These are phyloP conservation scores for Ambrosiella beaveri DNA, from an alignment of 2,329 filamentous ascomycete species.

Conservation along the genomic window DNA sequence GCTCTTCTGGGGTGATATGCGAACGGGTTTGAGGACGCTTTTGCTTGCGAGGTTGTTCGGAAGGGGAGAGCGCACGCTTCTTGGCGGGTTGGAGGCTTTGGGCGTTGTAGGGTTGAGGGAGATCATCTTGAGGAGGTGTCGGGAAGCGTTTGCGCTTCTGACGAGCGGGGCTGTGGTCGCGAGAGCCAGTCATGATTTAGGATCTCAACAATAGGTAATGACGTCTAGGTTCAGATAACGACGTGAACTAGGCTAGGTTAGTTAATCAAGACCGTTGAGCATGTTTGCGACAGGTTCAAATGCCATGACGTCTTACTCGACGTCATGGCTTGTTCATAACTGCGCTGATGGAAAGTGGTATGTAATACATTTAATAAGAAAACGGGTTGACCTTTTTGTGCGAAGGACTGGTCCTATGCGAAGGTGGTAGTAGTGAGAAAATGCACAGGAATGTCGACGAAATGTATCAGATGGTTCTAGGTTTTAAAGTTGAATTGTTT, in stretches of 20 bases:
- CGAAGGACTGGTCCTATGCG: not conserved
- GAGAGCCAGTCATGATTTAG: constrained; percentile 3
- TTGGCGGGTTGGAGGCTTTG: constrained; percentile 40
- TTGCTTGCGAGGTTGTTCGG: constrained; percentile 42
- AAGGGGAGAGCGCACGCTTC: constrained; percentile 37
- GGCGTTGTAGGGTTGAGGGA: constrained; percentile 44
- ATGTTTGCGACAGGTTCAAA: too few relatives aligned
- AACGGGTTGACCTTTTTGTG: too few relatives aligned
- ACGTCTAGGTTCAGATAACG: too few relatives aligned
- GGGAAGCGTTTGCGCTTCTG: constrained; percentile 23
- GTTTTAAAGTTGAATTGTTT: too few relatives aligned
- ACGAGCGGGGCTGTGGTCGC: not conserved
- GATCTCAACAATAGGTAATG: not conserved
- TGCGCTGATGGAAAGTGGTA: not conserved
- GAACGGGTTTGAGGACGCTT: constrained; percentile 52
- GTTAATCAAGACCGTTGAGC: too few relatives aligned
- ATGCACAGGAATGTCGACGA: too few relatives aligned
- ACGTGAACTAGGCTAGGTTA: too few relatives aligned
- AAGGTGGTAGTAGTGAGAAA: not conserved
- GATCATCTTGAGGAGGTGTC: constrained; percentile 24
- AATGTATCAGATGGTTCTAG: too few relatives aligned
- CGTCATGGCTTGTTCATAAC: too few relatives aligned
- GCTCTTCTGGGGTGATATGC: constrained; percentile 49
- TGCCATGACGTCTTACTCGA: too few relatives aligned
- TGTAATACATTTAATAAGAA: not conserved